phyloP scores from a whole-genome alignment of 1,284 basidiomycete genomes.

The Cryptococcus sp. region DNA sequence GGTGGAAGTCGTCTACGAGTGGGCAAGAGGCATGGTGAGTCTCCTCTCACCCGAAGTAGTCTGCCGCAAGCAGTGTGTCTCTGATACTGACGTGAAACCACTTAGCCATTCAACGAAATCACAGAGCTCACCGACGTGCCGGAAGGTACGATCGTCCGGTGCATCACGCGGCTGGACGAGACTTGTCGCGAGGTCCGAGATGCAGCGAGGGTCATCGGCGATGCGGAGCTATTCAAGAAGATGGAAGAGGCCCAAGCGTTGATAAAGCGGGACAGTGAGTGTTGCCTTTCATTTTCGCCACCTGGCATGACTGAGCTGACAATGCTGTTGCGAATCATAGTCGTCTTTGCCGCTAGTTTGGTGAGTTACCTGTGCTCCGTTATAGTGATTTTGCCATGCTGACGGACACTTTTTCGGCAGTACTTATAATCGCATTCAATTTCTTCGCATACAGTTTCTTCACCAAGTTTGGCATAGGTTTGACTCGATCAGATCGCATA shows the following conservation, averaged over 20 bases:
- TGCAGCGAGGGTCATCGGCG: conserved; percentile 95
- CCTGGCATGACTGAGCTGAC: neutral
- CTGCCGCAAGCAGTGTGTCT: neutral
- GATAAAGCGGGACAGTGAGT: conserved; percentile 90
- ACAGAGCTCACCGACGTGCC: conserved; percentile 89
- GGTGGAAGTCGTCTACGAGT: conserved; percentile 95
- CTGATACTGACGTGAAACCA: neutral
- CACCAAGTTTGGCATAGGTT: no score
- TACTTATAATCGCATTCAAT: conserved; percentile 11
- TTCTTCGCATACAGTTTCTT: no score
- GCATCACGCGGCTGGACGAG: conserved; percentile 94
- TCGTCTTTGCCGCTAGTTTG: conserved; percentile 46
- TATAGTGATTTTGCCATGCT: neutral
- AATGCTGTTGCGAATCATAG: conserved; percentile 12
- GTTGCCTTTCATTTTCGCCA: neutral
- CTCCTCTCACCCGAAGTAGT: neutral
- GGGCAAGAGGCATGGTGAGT: conserved; percentile 94
- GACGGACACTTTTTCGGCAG: neutral
- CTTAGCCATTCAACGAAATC: conserved; percentile 91
- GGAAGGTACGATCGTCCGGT: conserved; percentile 95
- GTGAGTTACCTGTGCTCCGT: conserved; percentile 17
- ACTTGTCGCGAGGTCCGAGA: conserved; percentile 96
- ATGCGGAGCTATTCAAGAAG: conserved; percentile 91
- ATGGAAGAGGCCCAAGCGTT: conserved; percentile 94
- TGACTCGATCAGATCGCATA: no score